These are phyloP conservation scores for Annulohypoxylon stygium DNA, from an alignment of 495 filamentous ascomycete genomes.

Conservation along the genomic window DNA sequence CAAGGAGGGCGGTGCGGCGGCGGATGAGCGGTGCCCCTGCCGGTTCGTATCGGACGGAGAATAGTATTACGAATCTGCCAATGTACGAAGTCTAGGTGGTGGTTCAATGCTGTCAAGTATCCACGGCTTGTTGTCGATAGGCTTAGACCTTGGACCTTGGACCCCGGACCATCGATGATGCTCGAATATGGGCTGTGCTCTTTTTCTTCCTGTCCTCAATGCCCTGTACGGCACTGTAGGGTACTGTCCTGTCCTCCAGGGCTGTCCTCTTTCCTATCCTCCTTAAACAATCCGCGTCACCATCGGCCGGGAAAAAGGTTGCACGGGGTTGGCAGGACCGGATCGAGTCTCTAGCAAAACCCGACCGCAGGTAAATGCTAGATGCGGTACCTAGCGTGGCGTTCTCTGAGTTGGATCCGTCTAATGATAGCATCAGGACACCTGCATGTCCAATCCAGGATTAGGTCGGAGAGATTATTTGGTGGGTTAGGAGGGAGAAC, in stretches of 20 bases:
- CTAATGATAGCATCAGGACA: constrained; percentile 29
- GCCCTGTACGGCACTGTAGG: too few relatives aligned
- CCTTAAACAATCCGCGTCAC: constrained; percentile 11
- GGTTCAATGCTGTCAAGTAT: neutral
- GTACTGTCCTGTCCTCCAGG: neutral
- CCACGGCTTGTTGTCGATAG: constrained; percentile 31
- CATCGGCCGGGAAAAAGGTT: constrained; percentile 10
- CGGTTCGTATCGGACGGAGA: constrained; percentile 27
- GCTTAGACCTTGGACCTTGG: neutral
- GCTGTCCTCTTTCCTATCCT: neutral
- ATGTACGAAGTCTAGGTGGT: neutral
- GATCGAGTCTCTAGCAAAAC: constrained; percentile 33
- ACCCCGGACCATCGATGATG: constrained; percentile 31
- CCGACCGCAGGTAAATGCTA: constrained; percentile 24
- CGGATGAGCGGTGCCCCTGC: constrained; percentile 8
- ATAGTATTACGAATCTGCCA: constrained; percentile 20
- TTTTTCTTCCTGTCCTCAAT: neutral
- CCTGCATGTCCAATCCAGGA: constrained; percentile 18
- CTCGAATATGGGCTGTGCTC: constrained; percentile 12
- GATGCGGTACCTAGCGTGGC: constrained; percentile 16
- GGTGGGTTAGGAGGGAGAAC: constrained; percentile 1
- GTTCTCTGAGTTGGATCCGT: constrained; percentile 14
- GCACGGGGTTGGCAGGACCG: constrained; percentile 12
- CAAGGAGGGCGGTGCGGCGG: constrained; percentile 14
- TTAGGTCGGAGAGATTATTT: constrained; percentile 2